Evolutionary conservation across 306 rosid species (phyloP), one percentile per base, ranked within the genome.

Genomic region (Coriaria nepalensis): DNA sequence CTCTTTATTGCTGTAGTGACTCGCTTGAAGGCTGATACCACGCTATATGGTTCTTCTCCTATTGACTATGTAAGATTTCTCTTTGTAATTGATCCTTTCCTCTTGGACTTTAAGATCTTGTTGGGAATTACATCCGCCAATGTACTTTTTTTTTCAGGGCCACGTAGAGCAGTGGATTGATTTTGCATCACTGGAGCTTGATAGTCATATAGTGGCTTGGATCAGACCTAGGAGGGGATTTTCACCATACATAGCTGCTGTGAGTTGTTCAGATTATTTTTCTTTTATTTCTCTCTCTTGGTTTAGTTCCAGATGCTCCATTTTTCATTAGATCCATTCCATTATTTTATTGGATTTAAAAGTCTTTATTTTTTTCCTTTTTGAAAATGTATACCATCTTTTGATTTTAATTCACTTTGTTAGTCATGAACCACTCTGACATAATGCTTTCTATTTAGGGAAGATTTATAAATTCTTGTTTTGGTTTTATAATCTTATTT

Each of bases 161-260:
- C 94, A 57, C 14, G 52, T 82, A 6, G 96, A 86, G 40, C 94
- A 86, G 57, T 86, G 96, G 94, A 79, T 82, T 61, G 96, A 86
- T 62, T 82, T 86, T 57, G 41, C 90, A 13, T 35, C 94, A 2
- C 0, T 64, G 63, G 96, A 86, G 67, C 68, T 86, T 48, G 96
- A 79, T 75, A 54, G 71, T 39, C 38, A 77, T 52, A 0, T 74
- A 7, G 0, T 8, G 6, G 7, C 5, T 5, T 72, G 86, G 93
- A 41, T 9, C n/a, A 9, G 13, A 13, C 76, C 69, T 36, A 79
- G 85, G 68, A 2, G 37, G 40, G 93, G 93, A 38, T 5, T 2
- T 2, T 64, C 56, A 10, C 44, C 39, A 2, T 66, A 65, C 69
- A 72, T 74, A 74, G 81, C 93, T 64, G 76, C 76, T 0, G 93